Evolutionary conservation across 768 basidiomycete genomes (phyloP).

Genomic region (Boletus subparvulus): DNA sequence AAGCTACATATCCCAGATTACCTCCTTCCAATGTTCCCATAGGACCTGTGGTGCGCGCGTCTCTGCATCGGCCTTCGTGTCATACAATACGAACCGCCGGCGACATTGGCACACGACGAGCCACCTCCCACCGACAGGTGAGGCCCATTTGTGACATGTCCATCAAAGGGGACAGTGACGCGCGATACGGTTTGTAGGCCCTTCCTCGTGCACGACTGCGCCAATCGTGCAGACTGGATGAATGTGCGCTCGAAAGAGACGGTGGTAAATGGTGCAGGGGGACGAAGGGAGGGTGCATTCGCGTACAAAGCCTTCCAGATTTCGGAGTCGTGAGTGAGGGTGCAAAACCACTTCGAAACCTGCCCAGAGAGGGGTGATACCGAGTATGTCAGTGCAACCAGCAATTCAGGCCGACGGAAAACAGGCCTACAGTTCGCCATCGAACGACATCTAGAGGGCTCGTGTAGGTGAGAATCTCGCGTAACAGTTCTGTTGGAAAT

Average conservation of each 20-base stretch:
- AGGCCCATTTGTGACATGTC: fast-evolving
- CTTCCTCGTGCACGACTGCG: neutral
- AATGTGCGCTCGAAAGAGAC: neutral
- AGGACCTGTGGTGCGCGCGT: neutral
- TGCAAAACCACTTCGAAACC: no score
- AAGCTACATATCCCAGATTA: neutral
- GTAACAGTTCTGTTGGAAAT: neutral
- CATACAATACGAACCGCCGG: slow-evolving; percentile 1
- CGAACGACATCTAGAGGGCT: no score
- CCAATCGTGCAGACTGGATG: neutral
- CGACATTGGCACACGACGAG: neutral
- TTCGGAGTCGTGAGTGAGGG: neutral
- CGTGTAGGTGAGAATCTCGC: neutral
- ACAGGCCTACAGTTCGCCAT: no score
- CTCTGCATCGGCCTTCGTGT: neutral
- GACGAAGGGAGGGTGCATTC: neutral
- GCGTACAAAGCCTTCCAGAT: neutral
- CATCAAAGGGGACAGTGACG: neutral
- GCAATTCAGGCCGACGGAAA: no score
- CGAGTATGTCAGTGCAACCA: no score
- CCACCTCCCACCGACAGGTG: slow-evolving; percentile 1
- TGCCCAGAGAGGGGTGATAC: no score
- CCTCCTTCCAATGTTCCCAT: neutral
- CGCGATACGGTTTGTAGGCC: neutral
- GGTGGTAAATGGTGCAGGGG: neutral